A percentile compares a stretch with the other conserved stretches of the same genome.
Evolutionary conservation across 345 rosid genomes (phyloP).

Genomic region (Hypericum androsaemum): DNA sequence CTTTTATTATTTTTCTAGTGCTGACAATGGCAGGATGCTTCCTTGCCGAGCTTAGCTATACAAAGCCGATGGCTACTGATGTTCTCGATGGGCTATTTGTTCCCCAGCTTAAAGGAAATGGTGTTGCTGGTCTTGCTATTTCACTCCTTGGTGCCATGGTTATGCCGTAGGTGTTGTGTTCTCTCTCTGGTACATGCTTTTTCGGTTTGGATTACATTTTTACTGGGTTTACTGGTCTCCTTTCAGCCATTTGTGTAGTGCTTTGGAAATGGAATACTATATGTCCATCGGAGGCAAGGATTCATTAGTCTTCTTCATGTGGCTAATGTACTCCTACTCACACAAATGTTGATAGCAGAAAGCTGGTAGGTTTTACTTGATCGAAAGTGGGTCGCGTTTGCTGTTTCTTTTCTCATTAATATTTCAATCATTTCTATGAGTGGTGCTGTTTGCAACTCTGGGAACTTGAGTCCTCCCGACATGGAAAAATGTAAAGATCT

Average conservation of each 20-base stretch:
- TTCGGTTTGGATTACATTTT: constrained; percentile 7
- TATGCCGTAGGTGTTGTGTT: constrained; percentile 67
- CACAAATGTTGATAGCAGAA: constrained; percentile 41
- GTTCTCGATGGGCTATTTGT: constrained; percentile 80
- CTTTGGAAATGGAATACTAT: no score
- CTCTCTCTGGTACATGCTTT: constrained; percentile 4
- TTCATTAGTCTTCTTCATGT: constrained; percentile 3
- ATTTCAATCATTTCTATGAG: constrained; percentile 80
- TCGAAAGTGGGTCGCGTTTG: constrained; percentile 86
- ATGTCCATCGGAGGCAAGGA: no score
- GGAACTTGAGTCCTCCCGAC: constrained; percentile 49
- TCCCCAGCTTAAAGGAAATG: constrained; percentile 87
- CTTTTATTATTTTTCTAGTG: constrained; percentile 72
- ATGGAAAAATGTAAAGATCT: constrained; percentile 55
- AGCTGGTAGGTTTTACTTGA: constrained; percentile 77
- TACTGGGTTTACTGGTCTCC: constrained; percentile 3
- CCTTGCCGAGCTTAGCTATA: constrained; percentile 63
- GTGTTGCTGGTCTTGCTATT: constrained; percentile 85
- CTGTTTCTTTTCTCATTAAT: constrained; percentile 80
- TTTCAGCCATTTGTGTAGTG: no score
- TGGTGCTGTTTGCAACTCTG: constrained; percentile 74
- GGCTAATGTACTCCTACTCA: constrained; percentile 6
- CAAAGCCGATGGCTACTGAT: constrained; percentile 65
- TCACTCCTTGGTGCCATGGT: constrained; percentile 96
- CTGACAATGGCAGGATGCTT: constrained; percentile 84